Percentiles rank a stretch among this genome's conserved stretches.
phyloP scores from a whole-genome alignment of 139 green algal species.

The Micractinium sp. region DNA sequence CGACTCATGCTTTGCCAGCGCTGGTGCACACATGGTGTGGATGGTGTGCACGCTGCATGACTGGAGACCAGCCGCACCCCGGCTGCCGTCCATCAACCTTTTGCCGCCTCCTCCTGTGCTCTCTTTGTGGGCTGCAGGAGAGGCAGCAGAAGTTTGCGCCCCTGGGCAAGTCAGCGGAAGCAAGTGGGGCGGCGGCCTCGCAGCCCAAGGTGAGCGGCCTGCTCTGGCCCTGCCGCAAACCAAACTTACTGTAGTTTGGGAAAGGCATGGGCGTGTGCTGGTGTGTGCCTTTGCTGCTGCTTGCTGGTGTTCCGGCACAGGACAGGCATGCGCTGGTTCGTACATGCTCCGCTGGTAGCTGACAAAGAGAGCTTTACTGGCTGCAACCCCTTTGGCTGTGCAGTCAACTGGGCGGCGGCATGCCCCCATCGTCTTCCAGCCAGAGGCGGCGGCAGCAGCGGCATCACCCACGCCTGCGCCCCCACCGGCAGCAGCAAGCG shows the following conservation, averaged over 20 bases:
- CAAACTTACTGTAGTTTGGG: neutral
- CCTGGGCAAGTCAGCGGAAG: neutral
- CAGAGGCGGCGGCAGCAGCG: slow-evolving; percentile 9
- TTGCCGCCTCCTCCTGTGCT: neutral
- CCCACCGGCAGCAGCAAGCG: neutral
- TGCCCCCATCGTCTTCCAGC: slow-evolving; percentile 15
- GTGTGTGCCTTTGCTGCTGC: neutral
- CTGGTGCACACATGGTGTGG: too few relatives aligned
- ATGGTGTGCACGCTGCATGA: too few relatives aligned
- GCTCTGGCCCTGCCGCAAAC: neutral
- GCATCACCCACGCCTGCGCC: neutral
- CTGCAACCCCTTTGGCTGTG: neutral
- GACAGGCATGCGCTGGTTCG: neutral
- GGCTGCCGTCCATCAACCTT: neutral
- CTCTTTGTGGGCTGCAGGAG: neutral
- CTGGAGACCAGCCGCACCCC: too few relatives aligned
- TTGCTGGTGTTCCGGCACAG: neutral
- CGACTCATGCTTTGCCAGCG: neutral
- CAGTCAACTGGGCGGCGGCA: neutral
- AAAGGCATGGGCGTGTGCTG: neutral
- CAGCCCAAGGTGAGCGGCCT: neutral
- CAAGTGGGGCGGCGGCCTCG: neutral
- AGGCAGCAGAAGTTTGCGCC: slow-evolving; percentile 17
- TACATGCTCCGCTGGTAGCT: neutral
- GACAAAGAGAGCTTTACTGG: neutral